phyloP scores from a whole-genome alignment of 2,329 filamentous ascomycete species.

The Stachybotrys echinatus region DNA sequence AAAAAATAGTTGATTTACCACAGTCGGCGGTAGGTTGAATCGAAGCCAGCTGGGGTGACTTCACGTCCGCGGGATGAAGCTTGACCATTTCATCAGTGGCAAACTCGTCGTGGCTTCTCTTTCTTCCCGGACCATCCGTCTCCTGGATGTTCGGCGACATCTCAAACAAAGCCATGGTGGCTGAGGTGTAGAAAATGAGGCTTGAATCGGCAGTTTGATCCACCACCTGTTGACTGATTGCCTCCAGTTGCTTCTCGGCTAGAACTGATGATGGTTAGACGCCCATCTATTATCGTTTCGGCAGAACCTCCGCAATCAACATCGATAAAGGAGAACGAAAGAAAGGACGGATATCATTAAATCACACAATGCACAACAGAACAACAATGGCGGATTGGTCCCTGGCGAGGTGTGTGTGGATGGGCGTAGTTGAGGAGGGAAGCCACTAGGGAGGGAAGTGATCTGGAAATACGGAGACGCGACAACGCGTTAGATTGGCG shows the following conservation, averaged over 20 bases:
- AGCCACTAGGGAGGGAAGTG: slow-evolving; percentile 10
- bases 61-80: neutral
- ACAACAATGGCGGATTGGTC: neutral
- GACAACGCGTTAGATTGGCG: slow-evolving; percentile 27
- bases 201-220: too few species aligned
- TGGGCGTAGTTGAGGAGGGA: neutral
- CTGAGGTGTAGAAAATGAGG: slow-evolving; percentile 2
- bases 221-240: too few species aligned
- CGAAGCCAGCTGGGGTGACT: neutral
- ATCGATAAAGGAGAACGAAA: neutral
- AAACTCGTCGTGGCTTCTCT: slow-evolving; percentile 43
- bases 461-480: slow-evolving; percentile 18
- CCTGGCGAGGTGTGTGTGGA: neutral
- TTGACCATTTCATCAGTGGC: slow-evolving; percentile 21
- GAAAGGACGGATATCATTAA: neutral
- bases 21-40: neutral
- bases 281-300: too few species aligned
- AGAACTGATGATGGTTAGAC: too few species aligned
- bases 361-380: neutral
- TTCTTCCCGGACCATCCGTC: slow-evolving; percentile 33
- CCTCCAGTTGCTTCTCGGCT: too few species aligned
- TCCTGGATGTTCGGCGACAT: slow-evolving; percentile 44
- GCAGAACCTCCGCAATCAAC: neutral
- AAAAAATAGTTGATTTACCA: too few species aligned
- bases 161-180: slow-evolving; percentile 41